A percentile compares a stretch with the other conserved stretches of the same genome.
These are phyloP conservation scores for Botrytis porri DNA, from an alignment of 2,329 filamentous ascomycete genomes.

Conservation along the genomic window DNA sequence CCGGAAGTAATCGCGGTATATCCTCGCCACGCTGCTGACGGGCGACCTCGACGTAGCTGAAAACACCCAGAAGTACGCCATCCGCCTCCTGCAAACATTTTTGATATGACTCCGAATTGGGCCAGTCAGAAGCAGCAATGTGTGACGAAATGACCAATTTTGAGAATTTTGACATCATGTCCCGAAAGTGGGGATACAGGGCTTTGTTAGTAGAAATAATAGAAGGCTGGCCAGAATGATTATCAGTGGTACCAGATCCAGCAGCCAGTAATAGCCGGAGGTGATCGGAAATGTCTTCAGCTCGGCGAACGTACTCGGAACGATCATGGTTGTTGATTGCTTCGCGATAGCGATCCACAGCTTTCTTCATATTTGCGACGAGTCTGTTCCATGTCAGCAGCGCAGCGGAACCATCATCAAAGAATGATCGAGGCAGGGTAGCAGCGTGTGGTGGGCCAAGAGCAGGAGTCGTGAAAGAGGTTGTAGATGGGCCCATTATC, in stretches of 20 bases:
- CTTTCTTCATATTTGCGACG: slow-evolving; percentile 87
- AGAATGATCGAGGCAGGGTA: slow-evolving; percentile 75
- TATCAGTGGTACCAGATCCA: slow-evolving; percentile 95
- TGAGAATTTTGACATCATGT: slow-evolving; percentile 99
- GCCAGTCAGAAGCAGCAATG: slow-evolving; percentile 94
- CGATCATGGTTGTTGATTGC: slow-evolving; percentile 80
- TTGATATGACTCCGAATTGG: slow-evolving; percentile 85
- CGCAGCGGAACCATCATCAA: slow-evolving; percentile 79
- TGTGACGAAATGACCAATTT: slow-evolving; percentile 97
- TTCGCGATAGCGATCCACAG: slow-evolving; percentile 85
- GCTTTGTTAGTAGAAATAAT: slow-evolving; percentile 98
- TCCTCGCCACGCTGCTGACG: slow-evolving; percentile 90
- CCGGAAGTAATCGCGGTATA: slow-evolving; percentile 87
- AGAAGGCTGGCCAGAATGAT: slow-evolving; percentile 97
- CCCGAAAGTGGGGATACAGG: slow-evolving; percentile 92
- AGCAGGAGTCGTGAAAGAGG: slow-evolving; percentile 56
- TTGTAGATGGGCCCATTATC: slow-evolving; percentile 39
- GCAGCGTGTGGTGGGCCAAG: slow-evolving; percentile 40
- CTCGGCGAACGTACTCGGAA: slow-evolving; percentile 86
- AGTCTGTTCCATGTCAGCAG: slow-evolving; percentile 86
- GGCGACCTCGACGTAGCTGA: slow-evolving; percentile 93
- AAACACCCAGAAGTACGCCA: slow-evolving; percentile 88
- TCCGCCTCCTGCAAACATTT: slow-evolving; percentile 98
- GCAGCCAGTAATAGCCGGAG: slow-evolving; percentile 89
- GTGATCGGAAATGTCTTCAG: slow-evolving; percentile 98